Conservation (phyloP, 768 basidiomycete genomes). For the Lentinula sp. region DNA sequence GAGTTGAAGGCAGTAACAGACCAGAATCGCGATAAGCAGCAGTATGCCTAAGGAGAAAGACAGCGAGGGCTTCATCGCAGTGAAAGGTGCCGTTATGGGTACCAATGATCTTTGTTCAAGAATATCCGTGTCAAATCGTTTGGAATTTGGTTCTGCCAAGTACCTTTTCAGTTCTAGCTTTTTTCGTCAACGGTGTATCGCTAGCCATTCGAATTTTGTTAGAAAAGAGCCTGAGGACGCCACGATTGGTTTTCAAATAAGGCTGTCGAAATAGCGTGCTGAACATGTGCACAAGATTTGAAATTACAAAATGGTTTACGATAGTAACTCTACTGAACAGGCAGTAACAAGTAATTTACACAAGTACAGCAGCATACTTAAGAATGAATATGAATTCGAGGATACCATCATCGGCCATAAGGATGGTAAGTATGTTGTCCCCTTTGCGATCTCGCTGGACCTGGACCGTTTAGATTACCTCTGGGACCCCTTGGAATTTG, state of each 20-base stretch:
- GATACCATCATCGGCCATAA: neutral
- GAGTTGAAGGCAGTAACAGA: constrained; percentile 20
- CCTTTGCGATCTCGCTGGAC: constrained; percentile 1
- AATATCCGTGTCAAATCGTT: neutral
- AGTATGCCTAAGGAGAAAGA: constrained; percentile 81
- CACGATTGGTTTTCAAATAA: neutral
- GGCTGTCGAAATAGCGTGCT: neutral
- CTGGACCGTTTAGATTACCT: neutral
- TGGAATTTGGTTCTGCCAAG: neutral
- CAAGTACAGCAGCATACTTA: neutral
- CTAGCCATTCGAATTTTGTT: neutral
- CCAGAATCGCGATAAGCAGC: constrained; percentile 70
- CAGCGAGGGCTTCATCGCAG: constrained; percentile 94
- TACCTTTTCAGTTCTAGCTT: neutral
- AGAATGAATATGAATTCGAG: neutral
- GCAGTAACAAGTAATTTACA: neutral
- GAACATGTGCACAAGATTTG: neutral
- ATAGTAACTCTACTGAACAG: neutral
- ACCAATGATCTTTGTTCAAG: constrained; percentile 54
- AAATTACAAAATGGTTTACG: neutral
- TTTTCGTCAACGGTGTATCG: neutral
- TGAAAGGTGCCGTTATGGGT: constrained; percentile 97
- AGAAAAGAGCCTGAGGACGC: neutral
- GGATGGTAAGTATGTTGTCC: constrained; percentile 5
- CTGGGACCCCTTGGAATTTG: constrained; percentile 4